These are phyloP conservation scores for Lasiodiplodia sp. DNA, from an alignment of 2,329 filamentous ascomycete genomes.

Conservation along the genomic window DNA sequence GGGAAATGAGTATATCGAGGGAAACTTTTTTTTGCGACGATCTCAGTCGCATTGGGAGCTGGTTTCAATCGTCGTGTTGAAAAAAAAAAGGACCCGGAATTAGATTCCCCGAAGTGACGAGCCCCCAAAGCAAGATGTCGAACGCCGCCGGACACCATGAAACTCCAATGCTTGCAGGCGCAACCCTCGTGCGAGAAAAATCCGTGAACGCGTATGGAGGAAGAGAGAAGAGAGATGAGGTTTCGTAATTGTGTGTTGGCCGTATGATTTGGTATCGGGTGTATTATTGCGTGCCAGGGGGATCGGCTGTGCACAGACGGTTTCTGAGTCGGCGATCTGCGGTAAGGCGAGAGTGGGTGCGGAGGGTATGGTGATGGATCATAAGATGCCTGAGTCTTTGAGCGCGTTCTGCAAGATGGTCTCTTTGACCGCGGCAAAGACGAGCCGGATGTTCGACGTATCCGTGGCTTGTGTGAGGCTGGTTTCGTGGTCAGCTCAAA, in stretches of 20 bases:
- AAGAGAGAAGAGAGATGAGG: constrained; percentile 21
- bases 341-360: constrained; percentile 15
- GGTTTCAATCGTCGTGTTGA: constrained; percentile 20
- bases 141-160: constrained; percentile 27
- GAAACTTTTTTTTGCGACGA: constrained; percentile 28
- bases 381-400: constrained; percentile 95
- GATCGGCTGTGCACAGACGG: constrained; percentile 31
- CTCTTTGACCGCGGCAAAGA: constrained; percentile 98
- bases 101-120: constrained; percentile 22
- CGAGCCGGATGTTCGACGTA: constrained; percentile 95
- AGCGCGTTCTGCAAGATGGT: constrained; percentile 98
- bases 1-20: constrained; percentile 21
- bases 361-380: constrained; percentile 30
- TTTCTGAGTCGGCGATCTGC: constrained; percentile 31
- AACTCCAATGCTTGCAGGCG: constrained; percentile 31
- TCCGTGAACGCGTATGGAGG: constrained; percentile 27
- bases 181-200: constrained; percentile 30
- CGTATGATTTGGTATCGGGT: constrained; percentile 28
- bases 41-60: constrained; percentile 12
- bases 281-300: constrained; percentile 31
- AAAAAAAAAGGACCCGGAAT: constrained; percentile 19
- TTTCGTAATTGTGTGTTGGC: constrained; percentile 30
- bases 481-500: constrained; percentile 27
- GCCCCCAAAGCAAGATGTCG: constrained; percentile 23
- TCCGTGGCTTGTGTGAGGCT: constrained; percentile 98